Base-by-base conservation (phyloP, 768 basidiomycete species). In the Vishniacozyma victoriae region DNA sequence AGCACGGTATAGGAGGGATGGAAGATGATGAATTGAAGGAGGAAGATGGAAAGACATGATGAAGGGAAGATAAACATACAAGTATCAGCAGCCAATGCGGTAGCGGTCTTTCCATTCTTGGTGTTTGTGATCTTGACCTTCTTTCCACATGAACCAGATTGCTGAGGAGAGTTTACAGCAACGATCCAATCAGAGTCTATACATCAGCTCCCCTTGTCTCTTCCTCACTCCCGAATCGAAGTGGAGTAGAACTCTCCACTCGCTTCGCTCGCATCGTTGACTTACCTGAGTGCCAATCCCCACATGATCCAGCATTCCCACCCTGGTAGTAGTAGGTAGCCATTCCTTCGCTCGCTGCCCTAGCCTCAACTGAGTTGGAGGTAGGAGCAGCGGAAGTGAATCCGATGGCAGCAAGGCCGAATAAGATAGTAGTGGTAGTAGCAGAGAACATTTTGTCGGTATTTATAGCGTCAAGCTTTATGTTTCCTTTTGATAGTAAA, bases 301-400 rank as follows among this genome's bases (percentile, higher is more conserved):
- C 92, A 70, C 92, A 95, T 4, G 87, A 85, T 44, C 91, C 91
- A 6, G 85, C 76, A 29, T 76, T 75, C 38, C 84, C 85, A 38
- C 79, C 73, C 76, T 87, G 86, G 72, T 76, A 79, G 76, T 78
- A 88, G 73, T 60, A 79, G 46, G 78, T 79, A 9, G 74, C 78
- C 52, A 70, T 72, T 48, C 70, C 69, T 20, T 64, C 67, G 56
- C 54, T 61, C 48, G 55, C 38, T 41, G 35, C 36, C 29, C 55
- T 43, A 20, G 50, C 53, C 16, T 33, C 29, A 33, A 55, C 58
- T 40, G 52, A 42, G 3, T 47, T 43, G 11, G 60, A 56, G 14
- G 64, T 47, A 11, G 67, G 45, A n/a, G 60, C 29, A 33, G 29
- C 29, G n/a, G 29, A 33, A n/a, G 29, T 33, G 29, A n/a, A n/a